Evolutionary conservation across 2,329 filamentous ascomycete genomes (phyloP).

Genomic region (Endocalyx cinctus): DNA sequence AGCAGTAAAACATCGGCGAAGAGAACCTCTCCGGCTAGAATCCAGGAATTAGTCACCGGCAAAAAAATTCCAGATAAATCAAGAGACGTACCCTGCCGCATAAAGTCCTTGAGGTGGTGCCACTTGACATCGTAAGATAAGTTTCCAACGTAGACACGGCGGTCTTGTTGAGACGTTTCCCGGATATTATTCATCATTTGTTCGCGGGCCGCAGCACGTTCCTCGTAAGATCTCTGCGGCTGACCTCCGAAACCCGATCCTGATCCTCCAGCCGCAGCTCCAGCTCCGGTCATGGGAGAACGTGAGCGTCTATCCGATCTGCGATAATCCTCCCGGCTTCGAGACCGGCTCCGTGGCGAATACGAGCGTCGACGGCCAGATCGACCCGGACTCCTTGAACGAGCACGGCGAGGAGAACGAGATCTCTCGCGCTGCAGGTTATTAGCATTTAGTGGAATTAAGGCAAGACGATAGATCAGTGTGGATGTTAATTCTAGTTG

Average conservation of each 20-base stretch:
- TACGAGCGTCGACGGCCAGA: constrained; percentile 69
- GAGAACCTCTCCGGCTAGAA: constrained; percentile 92
- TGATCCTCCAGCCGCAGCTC: constrained; percentile 65
- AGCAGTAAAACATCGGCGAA: constrained; percentile 99
- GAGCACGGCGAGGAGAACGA: constrained; percentile 71
- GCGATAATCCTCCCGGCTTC: constrained; percentile 73
- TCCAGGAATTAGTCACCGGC: constrained; percentile 15
- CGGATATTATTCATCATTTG: constrained; percentile 94
- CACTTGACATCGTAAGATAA: constrained; percentile 99
- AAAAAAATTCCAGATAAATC: constrained; percentile 13
- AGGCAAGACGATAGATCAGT: no score
- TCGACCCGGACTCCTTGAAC: constrained; percentile 78
- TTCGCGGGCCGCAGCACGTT: constrained; percentile 77
- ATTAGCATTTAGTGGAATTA: constrained; percentile 31
- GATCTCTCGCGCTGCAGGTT: constrained; percentile 71
- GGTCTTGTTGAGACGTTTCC: constrained; percentile 96
- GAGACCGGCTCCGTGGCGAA: constrained; percentile 73
- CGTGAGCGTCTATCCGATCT: constrained; percentile 72
- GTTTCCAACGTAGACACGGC: constrained; percentile 98
- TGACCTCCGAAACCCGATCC: constrained; percentile 61
- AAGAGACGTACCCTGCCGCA: constrained; percentile 84
- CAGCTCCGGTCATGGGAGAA: constrained; percentile 79
- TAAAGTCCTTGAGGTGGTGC: constrained; percentile 99
- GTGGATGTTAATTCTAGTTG: no score
- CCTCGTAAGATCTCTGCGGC: constrained; percentile 75